Conservation (phyloP, 2,329 filamentous ascomycete genomes). For the Cladobotryum mycophilum region DNA sequence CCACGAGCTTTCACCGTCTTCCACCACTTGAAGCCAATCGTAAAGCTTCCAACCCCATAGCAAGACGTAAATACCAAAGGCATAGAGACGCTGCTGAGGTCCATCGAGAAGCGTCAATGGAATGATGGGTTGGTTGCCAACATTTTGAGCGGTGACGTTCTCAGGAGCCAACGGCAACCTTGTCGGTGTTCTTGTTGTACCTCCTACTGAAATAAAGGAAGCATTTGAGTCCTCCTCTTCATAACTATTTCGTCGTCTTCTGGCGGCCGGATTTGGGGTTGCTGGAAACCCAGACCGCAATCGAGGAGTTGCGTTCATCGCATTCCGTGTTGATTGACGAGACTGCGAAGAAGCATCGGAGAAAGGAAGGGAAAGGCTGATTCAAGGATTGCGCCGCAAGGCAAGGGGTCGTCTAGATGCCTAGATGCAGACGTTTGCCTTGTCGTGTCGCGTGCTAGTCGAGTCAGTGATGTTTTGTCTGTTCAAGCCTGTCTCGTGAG, state of each 20-base stretch:
- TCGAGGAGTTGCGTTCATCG: slow-evolving; percentile 79
- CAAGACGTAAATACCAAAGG: slow-evolving; percentile 68
- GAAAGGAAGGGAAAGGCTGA: neutral
- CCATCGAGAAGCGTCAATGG: slow-evolving; percentile 78
- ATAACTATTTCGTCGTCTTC: slow-evolving; percentile 20
- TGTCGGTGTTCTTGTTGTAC: slow-evolving; percentile 10
- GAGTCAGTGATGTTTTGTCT: neutral
- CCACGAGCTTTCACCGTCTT: slow-evolving; percentile 81
- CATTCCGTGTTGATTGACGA: slow-evolving; percentile 42
- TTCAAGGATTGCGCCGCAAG: too few species aligned
- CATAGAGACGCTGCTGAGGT: slow-evolving; percentile 84
- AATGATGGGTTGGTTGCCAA: slow-evolving; percentile 58
- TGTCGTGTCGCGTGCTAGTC: slow-evolving; percentile 5
- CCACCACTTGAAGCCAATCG: slow-evolving; percentile 72
- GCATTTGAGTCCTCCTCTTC: slow-evolving; percentile 24
- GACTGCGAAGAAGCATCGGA: slow-evolving; percentile 17
- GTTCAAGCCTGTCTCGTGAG: slow-evolving; percentile 1
- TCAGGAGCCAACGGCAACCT: slow-evolving; percentile 45
- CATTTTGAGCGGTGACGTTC: slow-evolving; percentile 23
- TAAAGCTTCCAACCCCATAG: slow-evolving; percentile 80
- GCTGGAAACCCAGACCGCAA: slow-evolving; percentile 75
- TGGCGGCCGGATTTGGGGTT: slow-evolving; percentile 54
- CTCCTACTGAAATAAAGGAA: slow-evolving; percentile 25
- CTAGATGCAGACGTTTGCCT: too few species aligned
- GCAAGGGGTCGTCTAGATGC: too few species aligned